Percentiles rank a stretch among this genome's conserved stretches.
These are phyloP conservation scores for Schwanniomyces pseudopolymorphus DNA, from an alignment of 805 yeast genomes.

Conservation along the genomic window DNA sequence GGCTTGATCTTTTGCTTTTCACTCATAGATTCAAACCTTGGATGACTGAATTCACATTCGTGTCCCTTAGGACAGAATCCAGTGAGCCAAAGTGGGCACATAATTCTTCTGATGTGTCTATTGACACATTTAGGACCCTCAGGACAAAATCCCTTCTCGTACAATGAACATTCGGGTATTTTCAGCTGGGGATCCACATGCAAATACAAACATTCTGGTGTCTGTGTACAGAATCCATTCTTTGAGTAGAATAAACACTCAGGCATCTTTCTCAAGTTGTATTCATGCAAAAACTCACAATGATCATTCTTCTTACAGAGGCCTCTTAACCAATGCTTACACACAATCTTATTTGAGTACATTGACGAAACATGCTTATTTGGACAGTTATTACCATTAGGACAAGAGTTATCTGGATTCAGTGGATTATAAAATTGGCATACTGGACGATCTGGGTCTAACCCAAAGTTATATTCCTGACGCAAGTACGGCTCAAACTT, in stretches of 20 bases:
- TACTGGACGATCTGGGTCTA: conserved; percentile 86
- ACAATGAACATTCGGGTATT: conserved; percentile 84
- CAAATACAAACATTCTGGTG: conserved; percentile 89
- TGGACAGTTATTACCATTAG: conserved; percentile 81
- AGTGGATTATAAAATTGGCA: conserved; percentile 66
- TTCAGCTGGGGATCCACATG: conserved; percentile 89
- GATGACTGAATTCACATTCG: conserved; percentile 79
- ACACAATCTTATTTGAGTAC: conserved; percentile 66
- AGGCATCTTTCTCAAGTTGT: conserved; percentile 92
- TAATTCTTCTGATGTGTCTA: conserved; percentile 71
- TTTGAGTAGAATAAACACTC: conserved; percentile 88
- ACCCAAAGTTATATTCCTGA: conserved; percentile 75
- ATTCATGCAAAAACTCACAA: conserved; percentile 95
- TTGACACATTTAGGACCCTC: conserved; percentile 84
- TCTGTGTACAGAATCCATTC: conserved; percentile 84
- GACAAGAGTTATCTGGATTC: conserved; percentile 65
- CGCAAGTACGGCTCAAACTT: conserved; percentile 83
- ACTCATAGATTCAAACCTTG: conserved; percentile 58
- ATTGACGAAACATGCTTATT: conserved; percentile 72
- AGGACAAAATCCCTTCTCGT: conserved; percentile 86
- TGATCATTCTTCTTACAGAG: conserved; percentile 94
- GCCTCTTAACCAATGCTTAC: conserved; percentile 98
- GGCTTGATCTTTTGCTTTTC: conserved; percentile 44
- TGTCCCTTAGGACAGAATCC: conserved; percentile 95
- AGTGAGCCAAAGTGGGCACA: conserved; percentile 78